phyloP scores from a whole-genome alignment of 495 filamentous ascomycete genomes.

The Xylaria venustula region DNA sequence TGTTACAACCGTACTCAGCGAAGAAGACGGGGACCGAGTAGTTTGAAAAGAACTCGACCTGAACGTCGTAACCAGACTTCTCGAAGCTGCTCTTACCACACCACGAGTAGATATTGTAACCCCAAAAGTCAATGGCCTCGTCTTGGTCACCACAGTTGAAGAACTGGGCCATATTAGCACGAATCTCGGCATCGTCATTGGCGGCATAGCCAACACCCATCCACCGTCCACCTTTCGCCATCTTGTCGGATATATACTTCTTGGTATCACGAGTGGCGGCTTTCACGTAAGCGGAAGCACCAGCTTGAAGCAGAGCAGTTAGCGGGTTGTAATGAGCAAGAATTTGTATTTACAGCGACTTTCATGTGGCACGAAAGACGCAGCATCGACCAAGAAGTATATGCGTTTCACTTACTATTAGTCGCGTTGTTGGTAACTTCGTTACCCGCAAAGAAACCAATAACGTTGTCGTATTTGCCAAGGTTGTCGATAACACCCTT shows the following conservation, averaged over 20 bases:
- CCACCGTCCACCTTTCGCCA: conserved; percentile 56
- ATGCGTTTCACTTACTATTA: conserved; percentile 54
- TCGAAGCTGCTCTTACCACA: conserved; percentile 77
- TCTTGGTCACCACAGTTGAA: conserved; percentile 78
- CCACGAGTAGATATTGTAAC: conserved; percentile 99
- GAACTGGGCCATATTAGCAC: conserved; percentile 76
- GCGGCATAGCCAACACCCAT: conserved; percentile 95
- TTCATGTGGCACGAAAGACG: background rate
- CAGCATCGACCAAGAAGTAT: background rate
- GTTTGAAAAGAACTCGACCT: conserved; percentile 77
- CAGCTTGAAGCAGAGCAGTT: conserved; percentile 32
- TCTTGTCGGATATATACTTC: conserved; percentile 76
- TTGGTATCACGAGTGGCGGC: conserved; percentile 95
- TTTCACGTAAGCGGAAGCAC: conserved; percentile 89
- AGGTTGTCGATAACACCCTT: conserved; percentile 79
- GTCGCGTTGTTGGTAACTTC: conserved; percentile 84
- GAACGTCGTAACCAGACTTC: conserved; percentile 71
- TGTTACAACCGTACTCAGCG: conserved; percentile 96
- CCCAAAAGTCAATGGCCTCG: conserved; percentile 87
- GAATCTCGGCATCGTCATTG: conserved; percentile 82
- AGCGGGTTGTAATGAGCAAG: background rate
- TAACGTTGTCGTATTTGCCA: conserved; percentile 74
- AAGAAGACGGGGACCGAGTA: conserved; percentile 96
- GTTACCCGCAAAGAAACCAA: conserved; percentile 97
- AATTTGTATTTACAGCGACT: too few species aligned